Base-by-base conservation (phyloP, 2,329 filamentous ascomycete genomes). In the Camillea tinctor region DNA sequence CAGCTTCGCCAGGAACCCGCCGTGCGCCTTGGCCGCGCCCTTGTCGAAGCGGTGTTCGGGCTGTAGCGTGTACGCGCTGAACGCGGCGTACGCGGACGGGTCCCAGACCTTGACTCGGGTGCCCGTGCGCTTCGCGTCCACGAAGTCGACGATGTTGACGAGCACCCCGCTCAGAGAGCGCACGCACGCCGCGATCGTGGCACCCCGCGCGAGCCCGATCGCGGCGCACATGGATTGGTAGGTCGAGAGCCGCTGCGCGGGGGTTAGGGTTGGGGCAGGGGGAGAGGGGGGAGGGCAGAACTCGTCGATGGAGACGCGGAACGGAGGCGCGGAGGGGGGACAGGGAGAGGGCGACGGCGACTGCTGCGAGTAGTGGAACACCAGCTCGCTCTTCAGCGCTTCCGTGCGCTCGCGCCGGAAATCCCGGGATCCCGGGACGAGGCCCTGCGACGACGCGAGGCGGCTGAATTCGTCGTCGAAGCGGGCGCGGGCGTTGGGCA, bases 131-230 rank as follows among this genome's bases (percentile, higher is more conserved):
- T 59, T 64, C 2, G 66, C 64, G 21, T 70, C 62, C 19, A 71
- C 63, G 26, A 67, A 71, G 60, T 72, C 68, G n/a, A 69, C 52
- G n/a, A 72, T 72, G 54, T 72, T 72, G 55, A 71, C 65, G 4
- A 69, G 59, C 8, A 63, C 60, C 21, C 60, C 57, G 48, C 66
- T 66, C 7, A 72, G 60, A 22, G 62, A 65, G 19, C 53, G 22
- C 4, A 61, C 58, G 54, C 67, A 71, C 19, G 50, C 66, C 0
- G 49, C 17, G 23, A 65, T 56, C 4, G 67, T 69, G 52, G 56
- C 54, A 21, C 52, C 58, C 11, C 62, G 59, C 22, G 58, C 58
- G 3, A 71, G 50, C 4, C 58, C 58, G 17, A 66, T 64, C 54
- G 65, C 63, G 7, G 58, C 65, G 40, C 62, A 68, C 63, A 67